Base-by-base conservation (phyloP, 163 green algal genomes). In the Chlamydomonas reinhardtii region DNA sequence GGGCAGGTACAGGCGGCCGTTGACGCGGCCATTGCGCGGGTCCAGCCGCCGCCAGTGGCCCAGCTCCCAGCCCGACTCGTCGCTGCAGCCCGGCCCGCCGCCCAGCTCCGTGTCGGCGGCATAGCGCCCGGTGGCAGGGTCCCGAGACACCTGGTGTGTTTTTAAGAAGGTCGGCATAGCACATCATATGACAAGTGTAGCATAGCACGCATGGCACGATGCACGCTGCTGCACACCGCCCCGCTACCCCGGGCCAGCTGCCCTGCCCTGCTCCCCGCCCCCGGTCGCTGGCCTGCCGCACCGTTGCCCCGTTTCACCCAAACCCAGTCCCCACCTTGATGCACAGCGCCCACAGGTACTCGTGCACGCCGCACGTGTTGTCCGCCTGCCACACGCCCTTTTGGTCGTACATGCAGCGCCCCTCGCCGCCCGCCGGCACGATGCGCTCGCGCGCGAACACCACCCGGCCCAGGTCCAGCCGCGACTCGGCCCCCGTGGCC, bases 261-360 rank as follows among this genome's bases (percentile, higher is more conserved):
- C n/a, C n/a, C n/a, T n/a, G n/a, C n/a, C n/a, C n/a, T n/a, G n/a
- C n/a, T n/a, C n/a, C n/a, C n/a, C n/a, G n/a, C n/a, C n/a, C n/a
- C n/a, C n/a, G n/a, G n/a, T n/a, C n/a, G n/a, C n/a, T n/a, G n/a
- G n/a, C n/a, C n/a, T n/a, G n/a, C n/a, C n/a, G n/a, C n/a, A n/a
- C n/a, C n/a, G n/a, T n/a, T n/a, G n/a, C n/a, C n/a, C n/a, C n/a
- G n/a, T n/a, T n/a, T n/a, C n/a, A n/a, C n/a, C n/a, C n/a, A n/a
- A n/a, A n/a, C n/a, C n/a, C n/a, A n/a, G n/a, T n/a, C n/a, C n/a
- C n/a, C n/a, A 87, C 82, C 82, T 82, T 82, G 37, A 87, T 61
- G 61, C 82, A 87, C 72, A 87, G 82, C n/a, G 32, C 72, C 72
- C 37, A 75, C 32, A 87, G 72, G 72, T 76, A 81, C 72, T 87